Evolutionary conservation across 2,329 filamentous ascomycete genomes (phyloP), one percentile per base, ranked within the genome.

Genomic region (Alternaria rosae): DNA sequence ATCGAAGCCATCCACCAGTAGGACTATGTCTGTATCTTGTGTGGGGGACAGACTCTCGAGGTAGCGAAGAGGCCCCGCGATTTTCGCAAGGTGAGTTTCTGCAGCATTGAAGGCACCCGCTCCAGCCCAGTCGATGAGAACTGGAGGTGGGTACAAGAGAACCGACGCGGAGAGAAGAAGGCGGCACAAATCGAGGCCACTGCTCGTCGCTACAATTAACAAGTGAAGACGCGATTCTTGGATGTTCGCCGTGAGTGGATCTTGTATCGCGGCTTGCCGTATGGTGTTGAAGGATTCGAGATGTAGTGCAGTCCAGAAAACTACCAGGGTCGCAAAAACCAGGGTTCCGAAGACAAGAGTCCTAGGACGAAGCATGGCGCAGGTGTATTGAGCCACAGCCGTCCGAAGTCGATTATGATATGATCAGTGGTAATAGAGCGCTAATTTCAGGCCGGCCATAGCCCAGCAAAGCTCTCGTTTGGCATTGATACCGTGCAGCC

Each of bases 331-430:
- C 53, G 53, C 42, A 28, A 55, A 55, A 35, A 44, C 41, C 26
- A 55, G 20, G 17, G 30, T 30, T 28, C 41, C 53, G 26, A 13
- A 26, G 13, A 43, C 41, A 21, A 45, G 20, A 44, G 38, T 12
- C 52, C 52, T 26, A 28, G 52, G 38, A 44, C 52, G 52, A 54
- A 42, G 52, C 52, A 54, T 54, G 25, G 52, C 52, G 52, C 52
- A 54, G n/a, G 26, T 13, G 25, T 28, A 17, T 28, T 20, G 52
- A 54, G 52, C 41, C 52, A 53, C 51, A 42, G 32, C 21, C 17
- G 12, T 42, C 32, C 21, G 21, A 21, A 20, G 32, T 28, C 10
- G 15, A 41, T 23, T 26, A n/a, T 53, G 51, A 53, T 42, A 26
- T 17, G 21, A 42, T 41, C 21, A 53, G n/a, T 53, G 51, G 32